A percentile compares a stretch with the other conserved stretches of the same genome.
Evolutionary conservation across 164 flowering plant genomes (phyloP).

Genomic region (Paratinospora sagittata): DNA sequence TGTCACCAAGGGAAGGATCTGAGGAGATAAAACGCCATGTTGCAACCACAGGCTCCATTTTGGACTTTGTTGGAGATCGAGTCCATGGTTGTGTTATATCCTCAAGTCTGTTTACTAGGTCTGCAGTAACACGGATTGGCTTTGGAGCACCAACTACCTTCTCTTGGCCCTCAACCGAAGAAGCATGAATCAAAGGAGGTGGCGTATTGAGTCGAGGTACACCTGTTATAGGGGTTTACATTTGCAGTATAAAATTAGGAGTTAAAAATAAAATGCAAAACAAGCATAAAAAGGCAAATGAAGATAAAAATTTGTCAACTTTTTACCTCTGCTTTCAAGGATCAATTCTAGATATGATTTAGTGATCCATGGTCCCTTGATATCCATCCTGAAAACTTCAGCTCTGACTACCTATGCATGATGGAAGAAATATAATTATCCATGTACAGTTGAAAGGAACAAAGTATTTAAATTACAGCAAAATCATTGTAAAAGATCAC

Average conservation of each 20-base stretch:
- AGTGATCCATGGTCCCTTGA: slow-evolving; percentile 91
- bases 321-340: slow-evolving; percentile 79
- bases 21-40: slow-evolving; percentile 77
- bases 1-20: slow-evolving; percentile 36
- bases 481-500: neutral
- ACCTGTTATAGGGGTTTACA: slow-evolving; percentile 42
- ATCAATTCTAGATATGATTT: slow-evolving; percentile 95
- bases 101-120: slow-evolving; percentile 56
- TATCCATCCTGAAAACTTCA: slow-evolving; percentile 67
- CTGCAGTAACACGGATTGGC: slow-evolving; percentile 73
- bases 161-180: slow-evolving; percentile 45
- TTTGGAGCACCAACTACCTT: slow-evolving; percentile 56
- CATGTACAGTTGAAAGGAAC: neutral
- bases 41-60: slow-evolving; percentile 80
- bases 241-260: slow-evolving; percentile 9
- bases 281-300: neutral
- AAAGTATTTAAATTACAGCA: neutral
- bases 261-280: slow-evolving; percentile 11
- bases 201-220: slow-evolving; percentile 97
- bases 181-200: slow-evolving; percentile 49
- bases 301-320: slow-evolving; percentile 2
- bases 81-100: slow-evolving; percentile 98
- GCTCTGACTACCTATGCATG: slow-evolving; percentile 67
- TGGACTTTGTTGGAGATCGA: slow-evolving; percentile 92
- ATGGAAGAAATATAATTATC: slow-evolving; percentile 7